Evolutionary conservation across 2,329 filamentous ascomycete genomes (phyloP), one percentile per base, ranked within the genome.

Genomic region (Proliferodiscus dingleyae): DNA sequence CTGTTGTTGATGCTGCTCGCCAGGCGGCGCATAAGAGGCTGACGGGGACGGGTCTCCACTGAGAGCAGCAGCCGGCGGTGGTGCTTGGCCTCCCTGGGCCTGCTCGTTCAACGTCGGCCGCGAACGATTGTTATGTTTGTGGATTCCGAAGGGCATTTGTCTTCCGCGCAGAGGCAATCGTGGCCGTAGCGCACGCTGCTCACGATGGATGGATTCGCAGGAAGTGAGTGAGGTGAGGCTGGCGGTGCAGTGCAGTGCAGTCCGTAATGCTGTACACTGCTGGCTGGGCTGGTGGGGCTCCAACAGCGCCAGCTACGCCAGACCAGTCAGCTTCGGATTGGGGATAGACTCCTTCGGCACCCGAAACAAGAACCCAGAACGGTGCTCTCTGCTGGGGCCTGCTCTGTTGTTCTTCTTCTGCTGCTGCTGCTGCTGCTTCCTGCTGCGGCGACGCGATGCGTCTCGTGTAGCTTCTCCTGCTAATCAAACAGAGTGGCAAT

Each of bases 71-170:
- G n/a, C n/a, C n/a, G n/a, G n/a, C n/a, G n/a, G n/a, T n/a, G 24
- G 44, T 47, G 10, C 43, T 33, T 18, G 38, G 43, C 40, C 41
- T 26, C 26, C 45, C 45, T 16, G 46, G 8, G 28, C 43, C 18
- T 51, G 45, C 52, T 62, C 59, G 50, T 55, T 54, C 57, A 63
- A 54, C 47, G 54, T 55, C 55, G 58, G 59, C 51, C 58, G 62
- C 46, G 61, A 63, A 54, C 61, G 60, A 58, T 64, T 62, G 49
- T 51, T 61, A 41, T 62, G 58, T 41, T 56, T 56, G 37, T 54
- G 50, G 50, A 61, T 54, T 54, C 54, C 53, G 49, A 60, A 60
- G 48, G 60, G 61, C 61, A 64, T 64, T 56, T 54, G 52, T 52
- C 43, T 45, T 43, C 46, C 28, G 50, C 10, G 16, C n/a, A n/a